Evolutionary conservation across 1,139 yeast species (phyloP).

Genomic region (Pichia sp.): DNA sequence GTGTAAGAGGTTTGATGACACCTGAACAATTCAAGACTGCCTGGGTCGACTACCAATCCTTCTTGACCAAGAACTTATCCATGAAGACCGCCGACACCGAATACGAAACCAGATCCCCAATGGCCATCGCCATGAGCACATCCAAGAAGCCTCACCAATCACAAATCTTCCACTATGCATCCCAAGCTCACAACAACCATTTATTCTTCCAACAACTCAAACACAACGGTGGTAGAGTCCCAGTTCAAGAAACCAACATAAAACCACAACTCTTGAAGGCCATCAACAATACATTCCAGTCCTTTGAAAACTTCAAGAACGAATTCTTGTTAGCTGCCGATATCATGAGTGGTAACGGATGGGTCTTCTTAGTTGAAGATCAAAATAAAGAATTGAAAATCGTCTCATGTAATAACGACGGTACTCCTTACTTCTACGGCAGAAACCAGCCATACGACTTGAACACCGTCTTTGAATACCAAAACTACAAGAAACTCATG

Average conservation of each 20-base stretch:
- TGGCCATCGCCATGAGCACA: slow-evolving; percentile 71
- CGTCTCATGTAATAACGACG: slow-evolving; percentile 74
- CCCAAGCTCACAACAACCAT: slow-evolving; percentile 93
- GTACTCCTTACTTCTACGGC: slow-evolving; percentile 83
- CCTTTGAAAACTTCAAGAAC: slow-evolving; percentile 52
- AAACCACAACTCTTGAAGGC: slow-evolving; percentile 31
- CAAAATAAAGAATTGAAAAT: slow-evolving; percentile 65
- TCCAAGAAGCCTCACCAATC: slow-evolving; percentile 71
- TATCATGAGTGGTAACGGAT: slow-evolving; percentile 68
- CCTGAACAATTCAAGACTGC: slow-evolving; percentile 66
- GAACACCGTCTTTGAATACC: slow-evolving; percentile 64
- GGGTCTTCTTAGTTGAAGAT: slow-evolving; percentile 83
- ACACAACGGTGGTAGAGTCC: slow-evolving; percentile 31
- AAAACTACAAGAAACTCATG: slow-evolving; percentile 48
- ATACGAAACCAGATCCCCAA: slow-evolving; percentile 74
- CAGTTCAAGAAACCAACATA: slow-evolving; percentile 29
- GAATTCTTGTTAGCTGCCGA: slow-evolving; percentile 57
- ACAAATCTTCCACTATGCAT: slow-evolving; percentile 79
- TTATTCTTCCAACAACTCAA: slow-evolving; percentile 72
- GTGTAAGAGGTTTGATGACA: slow-evolving; percentile 73
- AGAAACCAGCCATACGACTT: slow-evolving; percentile 76
- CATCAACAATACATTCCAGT: slow-evolving; percentile 39
- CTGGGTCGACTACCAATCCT: slow-evolving; percentile 81
- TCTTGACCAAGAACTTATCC: slow-evolving; percentile 66
- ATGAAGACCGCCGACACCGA: slow-evolving; percentile 76